A percentile compares a stretch with the other conserved stretches of the same genome.
Evolutionary conservation across 2,329 filamentous ascomycete species (phyloP).

Genomic region (Lachnellula hyalina): DNA sequence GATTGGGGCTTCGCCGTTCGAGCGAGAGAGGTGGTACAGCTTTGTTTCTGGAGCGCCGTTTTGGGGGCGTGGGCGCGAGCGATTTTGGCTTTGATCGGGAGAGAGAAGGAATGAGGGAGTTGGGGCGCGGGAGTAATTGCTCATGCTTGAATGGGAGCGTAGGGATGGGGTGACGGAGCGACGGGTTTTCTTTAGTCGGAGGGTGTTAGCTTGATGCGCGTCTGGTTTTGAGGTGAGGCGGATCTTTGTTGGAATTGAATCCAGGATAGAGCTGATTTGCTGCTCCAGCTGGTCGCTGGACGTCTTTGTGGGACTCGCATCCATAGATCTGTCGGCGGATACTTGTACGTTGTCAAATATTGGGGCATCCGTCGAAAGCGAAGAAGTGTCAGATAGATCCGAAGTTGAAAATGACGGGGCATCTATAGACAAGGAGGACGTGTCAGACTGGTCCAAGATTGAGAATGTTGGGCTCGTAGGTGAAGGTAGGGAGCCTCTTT

Average conservation of each 20-base stretch:
- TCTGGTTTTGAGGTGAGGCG: conserved; percentile 56
- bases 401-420: conserved; percentile 18
- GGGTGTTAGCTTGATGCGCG: conserved; percentile 10
- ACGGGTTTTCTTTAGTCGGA: conserved; percentile 32
- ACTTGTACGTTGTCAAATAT: conserved; percentile 23
- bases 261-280: conserved; percentile 74
- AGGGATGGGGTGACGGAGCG: conserved; percentile 28
- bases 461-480: conserved; percentile 18
- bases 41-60: conserved; percentile 70
- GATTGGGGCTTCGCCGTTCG: conserved; percentile 79
- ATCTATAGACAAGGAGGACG: conserved; percentile 16
- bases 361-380: conserved; percentile 20
- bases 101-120: conserved; percentile 67
- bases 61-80: conserved; percentile 41
- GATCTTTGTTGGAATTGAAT: conserved; percentile 74
- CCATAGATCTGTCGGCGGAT: conserved; percentile 11
- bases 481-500: conserved; percentile 11
- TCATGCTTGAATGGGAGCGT: conserved; percentile 20
- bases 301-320: conserved; percentile 21
- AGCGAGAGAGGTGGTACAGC: conserved; percentile 83
- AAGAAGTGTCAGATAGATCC: conserved; percentile 6
- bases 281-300: conserved; percentile 66
- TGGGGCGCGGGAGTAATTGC: conserved; percentile 40
- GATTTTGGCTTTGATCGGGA: conserved; percentile 47
- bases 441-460: conserved; percentile 6